These are phyloP conservation scores for Trametes maxima DNA, from an alignment of 768 basidiomycete species.

Conservation along the genomic window DNA sequence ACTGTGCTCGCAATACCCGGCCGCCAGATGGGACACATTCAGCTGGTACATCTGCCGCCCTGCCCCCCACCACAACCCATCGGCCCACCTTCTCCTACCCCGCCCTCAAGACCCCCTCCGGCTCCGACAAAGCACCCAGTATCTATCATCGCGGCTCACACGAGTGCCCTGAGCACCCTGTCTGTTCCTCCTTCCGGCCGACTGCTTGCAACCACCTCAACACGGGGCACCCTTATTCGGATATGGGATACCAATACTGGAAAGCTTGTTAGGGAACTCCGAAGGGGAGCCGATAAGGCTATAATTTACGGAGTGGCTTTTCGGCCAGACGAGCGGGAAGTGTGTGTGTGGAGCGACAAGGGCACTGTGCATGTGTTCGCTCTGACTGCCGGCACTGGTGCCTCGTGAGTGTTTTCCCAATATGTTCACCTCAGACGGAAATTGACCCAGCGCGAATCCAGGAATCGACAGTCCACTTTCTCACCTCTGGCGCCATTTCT, in stretches of 20 bases:
- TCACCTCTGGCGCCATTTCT: slow-evolving; percentile 80
- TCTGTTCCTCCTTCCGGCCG: slow-evolving; percentile 77
- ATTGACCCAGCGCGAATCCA: slow-evolving; percentile 31
- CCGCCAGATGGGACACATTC: slow-evolving; percentile 85
- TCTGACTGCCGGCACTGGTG: slow-evolving; percentile 58
- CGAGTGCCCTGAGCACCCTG: slow-evolving; percentile 75
- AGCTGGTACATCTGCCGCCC: slow-evolving; percentile 82
- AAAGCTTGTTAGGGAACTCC: slow-evolving; percentile 74
- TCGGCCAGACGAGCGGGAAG: slow-evolving; percentile 80
- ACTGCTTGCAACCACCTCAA: slow-evolving; percentile 81
- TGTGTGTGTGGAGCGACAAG: slow-evolving; percentile 95
- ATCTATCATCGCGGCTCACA: slow-evolving; percentile 85
- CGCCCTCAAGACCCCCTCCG: slow-evolving; percentile 55
- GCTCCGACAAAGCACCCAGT: slow-evolving; percentile 64
- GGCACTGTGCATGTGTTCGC: slow-evolving; percentile 92
- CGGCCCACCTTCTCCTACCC: slow-evolving; percentile 57
- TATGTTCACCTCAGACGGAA: background rate
- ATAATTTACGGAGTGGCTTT: slow-evolving; percentile 91
- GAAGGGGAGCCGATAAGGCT: slow-evolving; percentile 87
- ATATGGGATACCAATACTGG: slow-evolving; percentile 82
- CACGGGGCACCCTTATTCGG: slow-evolving; percentile 81
- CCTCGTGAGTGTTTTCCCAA: slow-evolving; percentile 53
- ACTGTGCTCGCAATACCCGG: slow-evolving; percentile 88
- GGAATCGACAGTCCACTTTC: slow-evolving; percentile 84
- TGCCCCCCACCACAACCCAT: slow-evolving; percentile 62